Conservation (phyloP, 176 grass and related monocot species). For the Leersia perrieri region DNA sequence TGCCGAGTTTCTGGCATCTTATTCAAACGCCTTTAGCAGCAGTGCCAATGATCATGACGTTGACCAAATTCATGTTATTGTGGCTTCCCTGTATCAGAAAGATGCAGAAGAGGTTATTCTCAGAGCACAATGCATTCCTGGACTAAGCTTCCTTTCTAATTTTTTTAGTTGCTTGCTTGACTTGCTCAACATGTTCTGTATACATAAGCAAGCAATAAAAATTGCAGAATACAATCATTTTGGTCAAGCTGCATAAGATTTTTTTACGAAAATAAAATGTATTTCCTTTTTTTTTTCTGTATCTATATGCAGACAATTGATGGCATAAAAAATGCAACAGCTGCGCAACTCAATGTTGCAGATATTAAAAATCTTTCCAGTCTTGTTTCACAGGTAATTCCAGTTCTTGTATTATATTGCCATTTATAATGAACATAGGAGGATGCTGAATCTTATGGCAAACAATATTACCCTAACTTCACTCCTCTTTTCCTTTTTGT, state of each 20-base stretch:
- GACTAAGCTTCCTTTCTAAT: not conserved
- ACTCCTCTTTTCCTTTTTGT: not conserved
- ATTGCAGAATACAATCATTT: conserved; percentile 8
- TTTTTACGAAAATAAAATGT: not conserved
- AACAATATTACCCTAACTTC: not conserved
- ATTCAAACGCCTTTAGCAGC: conserved; percentile 2
- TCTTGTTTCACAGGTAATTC: conserved; percentile 73
- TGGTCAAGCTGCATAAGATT: not conserved
- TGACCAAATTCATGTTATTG: conserved; percentile 66
- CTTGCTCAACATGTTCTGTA: not conserved
- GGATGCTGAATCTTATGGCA: not conserved
- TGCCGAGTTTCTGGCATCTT: conserved; percentile 75
- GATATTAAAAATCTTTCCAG: conserved; percentile 63
- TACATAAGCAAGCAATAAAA: not conserved
- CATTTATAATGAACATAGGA: conserved; percentile 16
- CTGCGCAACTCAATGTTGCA: conserved; percentile 71
- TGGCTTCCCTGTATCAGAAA: conserved; percentile 79
- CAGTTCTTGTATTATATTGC: not conserved
- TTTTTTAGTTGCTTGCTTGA: not conserved
- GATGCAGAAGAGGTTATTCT: conserved; percentile 84
- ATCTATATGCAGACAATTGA: conserved; percentile 68
- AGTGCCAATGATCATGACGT: conserved; percentile 20
- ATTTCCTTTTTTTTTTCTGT: conserved; percentile 22
- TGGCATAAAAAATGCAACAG: conserved; percentile 78
- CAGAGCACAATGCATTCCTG: not conserved